Evolutionary conservation across 2,329 filamentous ascomycete genomes (phyloP).

Genomic region (Aspergillus quadrilineatus): DNA sequence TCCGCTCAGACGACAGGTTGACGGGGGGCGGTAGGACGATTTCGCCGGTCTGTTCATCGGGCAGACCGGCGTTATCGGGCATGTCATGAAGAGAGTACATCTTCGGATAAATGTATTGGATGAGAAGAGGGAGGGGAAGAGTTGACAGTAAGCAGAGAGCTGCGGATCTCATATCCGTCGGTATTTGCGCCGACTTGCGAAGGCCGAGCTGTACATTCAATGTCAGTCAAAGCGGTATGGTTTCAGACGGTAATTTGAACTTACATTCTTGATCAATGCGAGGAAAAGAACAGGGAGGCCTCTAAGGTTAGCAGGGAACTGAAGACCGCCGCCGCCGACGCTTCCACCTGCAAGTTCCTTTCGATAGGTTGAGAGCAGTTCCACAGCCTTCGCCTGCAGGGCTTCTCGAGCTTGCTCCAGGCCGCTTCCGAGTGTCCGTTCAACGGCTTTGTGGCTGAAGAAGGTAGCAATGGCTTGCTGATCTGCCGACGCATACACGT

Average conservation of each 20-base stretch:
- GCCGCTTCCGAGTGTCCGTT: conserved; percentile 79
- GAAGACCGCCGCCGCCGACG: conserved; percentile 86
- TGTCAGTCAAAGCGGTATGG: conserved; percentile 24
- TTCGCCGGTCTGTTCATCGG: conserved; percentile 80
- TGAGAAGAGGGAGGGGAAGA: conserved; percentile 80
- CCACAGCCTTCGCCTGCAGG: conserved; percentile 84
- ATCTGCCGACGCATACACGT: conserved; percentile 92
- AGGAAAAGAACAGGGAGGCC: conserved; percentile 88
- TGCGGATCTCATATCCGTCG: conserved; percentile 87
- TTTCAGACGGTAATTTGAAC: conserved; percentile 21
- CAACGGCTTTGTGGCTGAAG: conserved; percentile 97
- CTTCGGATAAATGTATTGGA: conserved; percentile 87
- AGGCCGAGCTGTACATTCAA: conserved; percentile 61
- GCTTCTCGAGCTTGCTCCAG: conserved; percentile 89
- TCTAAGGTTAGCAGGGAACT: conserved; percentile 89
- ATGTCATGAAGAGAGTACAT: conserved; percentile 91
- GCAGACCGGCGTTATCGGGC: conserved; percentile 87
- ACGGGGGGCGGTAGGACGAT: conserved; percentile 80
- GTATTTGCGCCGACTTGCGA: conserved; percentile 88
- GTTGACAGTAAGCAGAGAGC: conserved; percentile 94
- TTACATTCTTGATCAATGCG: conserved; percentile 91
- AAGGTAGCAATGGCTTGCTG: conserved; percentile 90
- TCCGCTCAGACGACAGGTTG: conserved; percentile 83
- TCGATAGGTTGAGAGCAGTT: conserved; percentile 91
- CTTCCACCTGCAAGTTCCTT: conserved; percentile 95